Evolutionary conservation across 2,329 filamentous ascomycete genomes (phyloP), one percentile per base, ranked within the genome.

Genomic region (Alternaria panax): DNA sequence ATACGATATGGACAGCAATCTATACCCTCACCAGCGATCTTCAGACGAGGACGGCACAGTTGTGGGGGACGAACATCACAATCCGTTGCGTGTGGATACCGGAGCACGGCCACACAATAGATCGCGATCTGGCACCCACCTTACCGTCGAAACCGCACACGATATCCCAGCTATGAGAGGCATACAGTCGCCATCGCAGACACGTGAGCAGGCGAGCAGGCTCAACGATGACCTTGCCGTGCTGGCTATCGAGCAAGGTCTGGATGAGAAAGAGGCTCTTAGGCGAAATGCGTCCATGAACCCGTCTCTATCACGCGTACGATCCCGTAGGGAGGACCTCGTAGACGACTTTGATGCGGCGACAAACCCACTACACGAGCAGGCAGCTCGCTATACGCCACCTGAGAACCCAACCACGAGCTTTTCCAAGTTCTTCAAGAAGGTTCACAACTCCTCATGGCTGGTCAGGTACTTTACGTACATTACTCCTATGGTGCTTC

Each of bases 381-480:
- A 87, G 69, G 83, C 87, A 1, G 84, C 86, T 38, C 79, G 87
- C 45, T 91, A 90, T 75, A 86, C 85, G 67, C 88, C 88, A 0
- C 85, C 87, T 0, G 84, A 87, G 64, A 84, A 88, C 61, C 87
- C 88, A 2, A 82, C 82, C 11, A 90, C 85, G 11, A 85, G 80
- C 14, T 76, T 91, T 25, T 87, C 87, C 43, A 87, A 85, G 61
- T 83, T 89, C 59, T 84, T 92, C 72, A 90, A 89, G 71, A 84
- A 82, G 71, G 75, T 89, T 56, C 90, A 89, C 74, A 83, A 84
- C 58, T 91, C 86, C 2, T 89, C 85, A 66, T 88, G 87, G 66
- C 75, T 91, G 32, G 77, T 92, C 48, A 85, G 90, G 45, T 92
- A 91, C 72, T 84, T 92, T 68, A 86, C 87, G 22, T 93, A 93